A percentile compares a stretch with the other conserved stretches of the same genome.
These are phyloP conservation scores for Wallacemonas sp. DNA, from an alignment of 208 protist species.

Conservation along the genomic window DNA sequence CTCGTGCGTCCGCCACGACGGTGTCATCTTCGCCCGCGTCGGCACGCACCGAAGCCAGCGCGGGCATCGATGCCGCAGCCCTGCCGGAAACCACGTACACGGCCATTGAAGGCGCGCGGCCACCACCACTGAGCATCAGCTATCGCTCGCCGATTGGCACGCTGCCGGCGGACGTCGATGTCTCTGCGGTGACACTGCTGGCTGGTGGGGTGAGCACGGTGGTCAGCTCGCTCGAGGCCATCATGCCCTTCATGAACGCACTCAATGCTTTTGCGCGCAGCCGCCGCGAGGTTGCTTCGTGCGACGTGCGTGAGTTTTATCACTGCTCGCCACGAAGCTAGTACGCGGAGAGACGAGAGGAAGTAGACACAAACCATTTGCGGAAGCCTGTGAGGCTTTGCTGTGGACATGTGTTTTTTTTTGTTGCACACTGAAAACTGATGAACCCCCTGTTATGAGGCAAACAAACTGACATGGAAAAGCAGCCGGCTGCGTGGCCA, in stretches of 20 bases:
- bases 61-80: background rate
- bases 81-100: slow-evolving; percentile 10
- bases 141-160: slow-evolving; percentile 32
- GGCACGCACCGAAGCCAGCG: background rate
- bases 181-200: slow-evolving; percentile 32
- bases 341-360: background rate
- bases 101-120: slow-evolving; percentile 11
- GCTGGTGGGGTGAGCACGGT: slow-evolving; percentile 28
- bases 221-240: slow-evolving; percentile 27
- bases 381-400: too few relatives aligned
- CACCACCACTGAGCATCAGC: slow-evolving; percentile 32
- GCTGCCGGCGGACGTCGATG: slow-evolving; percentile 39
- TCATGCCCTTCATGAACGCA: slow-evolving; percentile 32
- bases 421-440: too few relatives aligned
- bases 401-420: too few relatives aligned
- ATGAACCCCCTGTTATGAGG: too few relatives aligned
- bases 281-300: background rate
- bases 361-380: background rate
- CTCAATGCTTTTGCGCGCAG: slow-evolving; percentile 35
- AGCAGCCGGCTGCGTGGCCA: too few relatives aligned
- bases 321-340: slow-evolving; percentile 1
- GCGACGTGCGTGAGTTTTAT: background rate
- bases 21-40: background rate
- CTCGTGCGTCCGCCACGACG: too few relatives aligned
- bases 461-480: too few relatives aligned